Percentiles rank a stretch among this genome's conserved stretches.
phyloP scores from a whole-genome alignment of 257 asterid genomes.

The Lavandula angustifolia region DNA sequence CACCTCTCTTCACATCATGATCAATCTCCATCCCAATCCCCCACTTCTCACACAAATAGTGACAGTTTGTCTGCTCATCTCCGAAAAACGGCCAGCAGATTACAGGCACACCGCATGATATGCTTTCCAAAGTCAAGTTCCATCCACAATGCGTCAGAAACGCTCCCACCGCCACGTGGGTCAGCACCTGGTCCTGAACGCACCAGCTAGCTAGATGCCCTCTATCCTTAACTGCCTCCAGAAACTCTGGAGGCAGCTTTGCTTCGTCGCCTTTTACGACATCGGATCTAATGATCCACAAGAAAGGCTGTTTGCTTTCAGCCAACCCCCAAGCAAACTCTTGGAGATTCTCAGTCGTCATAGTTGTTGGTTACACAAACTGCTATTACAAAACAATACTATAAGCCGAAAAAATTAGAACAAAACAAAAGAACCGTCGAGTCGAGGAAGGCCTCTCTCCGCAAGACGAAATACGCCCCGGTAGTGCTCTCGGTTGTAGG shows the following conservation, averaged over 20 bases:
- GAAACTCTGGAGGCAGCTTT: slow-evolving; percentile 35
- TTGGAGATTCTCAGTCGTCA: slow-evolving; percentile 40
- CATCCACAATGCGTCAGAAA: slow-evolving; percentile 61
- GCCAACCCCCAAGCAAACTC: slow-evolving; percentile 72
- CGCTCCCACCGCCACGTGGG: slow-evolving; percentile 42
- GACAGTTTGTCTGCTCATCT: slow-evolving; percentile 55
- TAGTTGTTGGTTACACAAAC: too few species aligned
- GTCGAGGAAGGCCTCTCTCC: too few species aligned
- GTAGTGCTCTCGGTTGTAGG: too few species aligned
- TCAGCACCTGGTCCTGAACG: slow-evolving; percentile 48
- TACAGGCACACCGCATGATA: slow-evolving; percentile 46
- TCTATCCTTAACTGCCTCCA: too few species aligned
- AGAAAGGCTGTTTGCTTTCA: slow-evolving; percentile 40
- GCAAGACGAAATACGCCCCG: too few species aligned
- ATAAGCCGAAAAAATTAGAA: too few species aligned
- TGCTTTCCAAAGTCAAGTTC: slow-evolving; percentile 48
- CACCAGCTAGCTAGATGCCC: slow-evolving; percentile 49
- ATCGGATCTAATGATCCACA: slow-evolving; percentile 60
- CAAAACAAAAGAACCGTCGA: too few species aligned
- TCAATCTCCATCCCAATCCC: slow-evolving; percentile 51
- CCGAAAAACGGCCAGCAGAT: slow-evolving; percentile 64
- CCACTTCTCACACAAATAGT: slow-evolving; percentile 49
- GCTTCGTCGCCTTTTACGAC: too few species aligned
- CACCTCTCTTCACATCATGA: slow-evolving; percentile 46
- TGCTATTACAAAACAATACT: too few species aligned